A percentile compares a stretch with the other conserved stretches of the same genome.
These are phyloP conservation scores for Trichoderma citrinoviride DNA, from an alignment of 2,329 filamentous ascomycete species.

Conservation along the genomic window DNA sequence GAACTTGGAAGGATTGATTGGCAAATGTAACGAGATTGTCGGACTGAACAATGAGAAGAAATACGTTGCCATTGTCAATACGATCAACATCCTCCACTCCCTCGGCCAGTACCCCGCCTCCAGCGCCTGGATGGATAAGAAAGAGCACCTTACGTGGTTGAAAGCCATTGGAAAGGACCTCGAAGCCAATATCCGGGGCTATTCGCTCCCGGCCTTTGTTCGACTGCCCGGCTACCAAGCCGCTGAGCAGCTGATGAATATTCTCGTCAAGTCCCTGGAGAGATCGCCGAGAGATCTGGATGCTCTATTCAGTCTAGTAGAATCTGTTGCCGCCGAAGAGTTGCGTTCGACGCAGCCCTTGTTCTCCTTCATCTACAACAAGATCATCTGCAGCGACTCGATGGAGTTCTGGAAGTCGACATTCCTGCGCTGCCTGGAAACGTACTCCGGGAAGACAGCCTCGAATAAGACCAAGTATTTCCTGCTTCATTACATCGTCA, in stretches of 20 bases:
- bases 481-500: slow-evolving; percentile 85
- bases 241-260: slow-evolving; percentile 79
- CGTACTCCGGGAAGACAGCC: slow-evolving; percentile 75
- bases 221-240: slow-evolving; percentile 86
- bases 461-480: slow-evolving; percentile 93
- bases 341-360: slow-evolving; percentile 74
- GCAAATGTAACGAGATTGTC: slow-evolving; percentile 61
- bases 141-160: slow-evolving; percentile 58
- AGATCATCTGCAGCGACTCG: slow-evolving; percentile 80
- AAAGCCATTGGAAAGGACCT: slow-evolving; percentile 72
- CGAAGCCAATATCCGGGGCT: slow-evolving; percentile 68
- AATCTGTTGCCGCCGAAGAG: slow-evolving; percentile 78
- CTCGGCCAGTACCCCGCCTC: slow-evolving; percentile 63
- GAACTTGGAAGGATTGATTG: slow-evolving; percentile 70
- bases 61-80: slow-evolving; percentile 73
- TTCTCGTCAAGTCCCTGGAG: slow-evolving; percentile 77
- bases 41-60: slow-evolving; percentile 67
- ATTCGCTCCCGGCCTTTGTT: slow-evolving; percentile 67
- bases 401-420: slow-evolving; percentile 82
- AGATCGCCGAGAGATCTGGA: slow-evolving; percentile 75
- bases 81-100: slow-evolving; percentile 79
- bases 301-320: slow-evolving; percentile 78
- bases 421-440: slow-evolving; percentile 80
- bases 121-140: slow-evolving; percentile 69
- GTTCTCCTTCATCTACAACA: slow-evolving; percentile 77